Conservation (phyloP, 2,329 filamentous ascomycete genomes). For the Penicillium sp. region DNA sequence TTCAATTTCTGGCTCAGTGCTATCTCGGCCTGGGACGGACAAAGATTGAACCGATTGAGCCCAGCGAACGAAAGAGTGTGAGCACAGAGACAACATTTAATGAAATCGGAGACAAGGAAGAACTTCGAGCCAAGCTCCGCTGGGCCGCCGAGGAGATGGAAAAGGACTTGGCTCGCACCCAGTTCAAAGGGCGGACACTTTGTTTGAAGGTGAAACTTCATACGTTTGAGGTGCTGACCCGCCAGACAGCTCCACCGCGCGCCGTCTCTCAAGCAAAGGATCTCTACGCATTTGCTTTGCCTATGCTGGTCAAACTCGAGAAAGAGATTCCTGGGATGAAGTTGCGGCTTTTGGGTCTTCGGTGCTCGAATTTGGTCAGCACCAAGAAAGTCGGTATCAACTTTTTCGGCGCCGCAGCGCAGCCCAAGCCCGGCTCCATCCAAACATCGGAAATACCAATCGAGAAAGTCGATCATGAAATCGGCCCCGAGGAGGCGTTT, state of each 20-base stretch:
- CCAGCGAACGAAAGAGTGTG: conserved; percentile 88
- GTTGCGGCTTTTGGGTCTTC: conserved; percentile 80
- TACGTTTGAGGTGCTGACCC: conserved; percentile 85
- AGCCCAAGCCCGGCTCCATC: conserved; percentile 18
- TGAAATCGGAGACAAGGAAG: conserved; percentile 68
- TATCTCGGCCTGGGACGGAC: conserved; percentile 86
- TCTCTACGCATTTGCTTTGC: conserved; percentile 75
- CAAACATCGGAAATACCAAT: background rate
- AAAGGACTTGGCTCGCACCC: conserved; percentile 73
- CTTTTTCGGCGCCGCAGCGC: conserved; percentile 65
- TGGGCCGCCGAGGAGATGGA: conserved; percentile 81
- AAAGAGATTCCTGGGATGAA: conserved; percentile 78
- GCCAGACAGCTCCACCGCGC: conserved; percentile 73
- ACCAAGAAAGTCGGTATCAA: conserved; percentile 76
- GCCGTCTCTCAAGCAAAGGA: conserved; percentile 74
- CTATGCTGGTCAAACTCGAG: conserved; percentile 80
- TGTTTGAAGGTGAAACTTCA: conserved; percentile 92
- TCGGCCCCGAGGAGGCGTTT: conserved; percentile 66
- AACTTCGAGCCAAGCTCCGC: conserved; percentile 74
- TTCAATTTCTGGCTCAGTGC: conserved; percentile 78
- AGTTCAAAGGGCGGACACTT: conserved; percentile 86
- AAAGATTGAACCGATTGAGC: conserved; percentile 78
- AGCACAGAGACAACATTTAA: conserved; percentile 90
- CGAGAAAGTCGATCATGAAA: conserved; percentile 57
- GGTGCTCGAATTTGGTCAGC: conserved; percentile 82